Base-by-base conservation (phyloP, 371 early-diverging fungal species). In the Nosema muscidifuracis region DNA sequence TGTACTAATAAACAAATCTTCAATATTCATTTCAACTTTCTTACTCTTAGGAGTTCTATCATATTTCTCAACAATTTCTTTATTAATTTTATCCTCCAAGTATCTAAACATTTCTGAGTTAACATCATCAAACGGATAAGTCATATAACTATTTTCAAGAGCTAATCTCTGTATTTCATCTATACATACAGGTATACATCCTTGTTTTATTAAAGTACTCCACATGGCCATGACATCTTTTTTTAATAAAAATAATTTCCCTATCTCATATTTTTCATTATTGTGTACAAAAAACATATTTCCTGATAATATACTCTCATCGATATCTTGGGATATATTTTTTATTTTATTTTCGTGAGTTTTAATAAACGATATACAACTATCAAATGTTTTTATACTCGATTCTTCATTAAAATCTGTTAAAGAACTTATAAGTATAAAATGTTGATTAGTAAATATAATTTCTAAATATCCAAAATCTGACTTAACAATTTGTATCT, bases 161-260 rank as follows among this genome's bases (percentile, higher is more conserved):
- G 72, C 73, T 47, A 80, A 22, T 34, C 76, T 74, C 36, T 73
- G 34, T 15, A 75, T 22, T 50, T 80, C 81, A n/a, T 77, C 53
- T 13, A 77, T 47, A n/a, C 67, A 75, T 47, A 80, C 34, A 10
- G 76, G 73, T 28, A 77, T 73, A 9, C 75, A n/a, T 4, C 72
- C 65, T 22, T 64, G 22, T 33, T 76, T 77, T 30, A 58, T 42
- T 28, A 80, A 33, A 16, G 20, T 22, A 15, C 69, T 20, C 43
- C 53, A 73, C 10, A 77, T 38, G 16, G 16, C 28, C 71, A 73
- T 75, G 6, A 67, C 47, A 50, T 66, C 30, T 6, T 36, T 67
- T 47, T 55, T 71, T 13, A 43, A 28, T 10, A 76, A 42, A 47
- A 77, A 51, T 22, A 76, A 51, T 50, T 73, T 75, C 33, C 69